A percentile compares a stretch with the other conserved stretches of the same genome.
Conservation (phyloP, 768 basidiomycete species). For the Lentinus tigrinus region DNA sequence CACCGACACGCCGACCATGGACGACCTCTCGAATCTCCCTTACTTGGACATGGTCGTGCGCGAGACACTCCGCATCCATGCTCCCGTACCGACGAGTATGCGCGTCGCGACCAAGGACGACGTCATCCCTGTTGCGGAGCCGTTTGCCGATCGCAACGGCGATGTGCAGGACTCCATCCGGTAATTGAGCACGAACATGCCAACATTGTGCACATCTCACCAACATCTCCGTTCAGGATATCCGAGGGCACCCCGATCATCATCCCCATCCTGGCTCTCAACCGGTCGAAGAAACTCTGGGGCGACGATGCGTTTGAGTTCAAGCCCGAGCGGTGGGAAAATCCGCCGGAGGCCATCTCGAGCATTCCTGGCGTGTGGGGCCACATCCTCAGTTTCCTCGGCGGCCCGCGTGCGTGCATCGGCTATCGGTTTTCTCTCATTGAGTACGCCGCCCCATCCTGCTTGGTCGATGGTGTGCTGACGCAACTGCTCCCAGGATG, state of each 20-base stretch:
- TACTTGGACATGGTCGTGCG: slow-evolving; percentile 67
- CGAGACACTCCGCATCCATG: slow-evolving; percentile 57
- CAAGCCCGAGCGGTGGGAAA: slow-evolving; percentile 63
- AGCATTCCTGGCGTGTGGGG: slow-evolving; percentile 61
- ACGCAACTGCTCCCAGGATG: slow-evolving; percentile 47
- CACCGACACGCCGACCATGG: slow-evolving; percentile 57
- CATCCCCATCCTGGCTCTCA: slow-evolving; percentile 55
- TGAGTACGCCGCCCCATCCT: slow-evolving; percentile 41
- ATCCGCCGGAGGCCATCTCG: slow-evolving; percentile 41
- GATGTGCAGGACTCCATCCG: slow-evolving; percentile 20
- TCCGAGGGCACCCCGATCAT: slow-evolving; percentile 31
- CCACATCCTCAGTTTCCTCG: slow-evolving; percentile 59
- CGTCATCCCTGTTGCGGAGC: slow-evolving; percentile 47
- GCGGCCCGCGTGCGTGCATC: slow-evolving; percentile 65
- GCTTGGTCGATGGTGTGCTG: slow-evolving; percentile 55
- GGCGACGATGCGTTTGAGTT: slow-evolving; percentile 62
- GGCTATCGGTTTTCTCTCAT: slow-evolving; percentile 64
- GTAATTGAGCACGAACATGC: slow-evolving; percentile 43
- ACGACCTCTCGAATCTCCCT: slow-evolving; percentile 60
- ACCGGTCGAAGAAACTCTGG: slow-evolving; percentile 55
- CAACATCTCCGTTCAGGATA: slow-evolving; percentile 16
- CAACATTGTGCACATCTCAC: slow-evolving; percentile 1
- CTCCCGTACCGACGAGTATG: slow-evolving; percentile 50
- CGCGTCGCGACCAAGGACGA: slow-evolving; percentile 47
- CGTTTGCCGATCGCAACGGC: slow-evolving; percentile 26